Evolutionary conservation across 176 grass and related monocot species (phyloP).

Genomic region (Chrysopogon serrulatus): DNA sequence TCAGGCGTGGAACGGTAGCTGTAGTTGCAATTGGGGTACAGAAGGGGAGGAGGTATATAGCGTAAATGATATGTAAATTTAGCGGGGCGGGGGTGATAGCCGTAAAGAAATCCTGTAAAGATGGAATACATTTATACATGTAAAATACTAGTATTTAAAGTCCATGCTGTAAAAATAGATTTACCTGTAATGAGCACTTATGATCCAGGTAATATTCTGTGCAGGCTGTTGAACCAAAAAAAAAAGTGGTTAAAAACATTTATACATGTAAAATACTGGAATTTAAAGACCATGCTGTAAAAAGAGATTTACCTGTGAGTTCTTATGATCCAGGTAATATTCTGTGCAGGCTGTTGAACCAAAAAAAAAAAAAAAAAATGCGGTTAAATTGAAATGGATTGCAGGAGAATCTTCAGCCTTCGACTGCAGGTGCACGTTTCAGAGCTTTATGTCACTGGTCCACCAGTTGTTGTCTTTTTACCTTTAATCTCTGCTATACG

Average conservation of each 20-base stretch:
- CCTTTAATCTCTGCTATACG: not conserved
- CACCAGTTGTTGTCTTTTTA: not conserved
- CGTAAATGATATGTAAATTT: conserved; percentile 67
- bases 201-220: conserved; percentile 8
- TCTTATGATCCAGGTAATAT: conserved; percentile 11
- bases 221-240: not conserved
- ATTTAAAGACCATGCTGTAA: conserved; percentile 40
- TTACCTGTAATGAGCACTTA: conserved; percentile 2
- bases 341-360: not conserved
- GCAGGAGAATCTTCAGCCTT: conserved; percentile 16
- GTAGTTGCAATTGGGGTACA: conserved; percentile 68
- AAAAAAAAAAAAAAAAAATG: not conserved
- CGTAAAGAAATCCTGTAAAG: conserved; percentile 84
- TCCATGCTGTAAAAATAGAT: conserved; percentile 40
- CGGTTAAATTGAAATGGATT: not conserved
- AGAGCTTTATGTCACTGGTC: not conserved
- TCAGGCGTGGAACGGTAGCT: conserved; percentile 55
- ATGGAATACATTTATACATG: conserved; percentile 57
- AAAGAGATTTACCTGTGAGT: conserved; percentile 22
- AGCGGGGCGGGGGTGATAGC: conserved; percentile 31
- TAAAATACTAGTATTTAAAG: conserved; percentile 57
- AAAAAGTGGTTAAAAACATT: not conserved
- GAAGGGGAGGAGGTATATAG: conserved; percentile 44
- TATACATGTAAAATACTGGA: conserved; percentile 65
- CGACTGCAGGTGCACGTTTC: not conserved